Base-by-base conservation (phyloP, 176 grass and related monocot species). In the Guadua angustifolia region DNA sequence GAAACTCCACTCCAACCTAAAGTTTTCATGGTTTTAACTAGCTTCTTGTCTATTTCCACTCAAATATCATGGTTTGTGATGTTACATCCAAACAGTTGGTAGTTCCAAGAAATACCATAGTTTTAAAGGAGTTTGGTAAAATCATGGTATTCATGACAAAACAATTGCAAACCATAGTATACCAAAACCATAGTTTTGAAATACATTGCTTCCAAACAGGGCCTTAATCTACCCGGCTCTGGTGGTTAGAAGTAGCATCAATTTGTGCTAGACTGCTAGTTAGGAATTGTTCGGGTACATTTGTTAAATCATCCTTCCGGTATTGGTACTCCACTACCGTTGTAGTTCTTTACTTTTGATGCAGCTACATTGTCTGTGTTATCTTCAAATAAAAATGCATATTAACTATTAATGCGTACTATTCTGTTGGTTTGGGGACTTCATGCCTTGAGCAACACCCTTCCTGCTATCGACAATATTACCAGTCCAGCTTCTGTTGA, bases 401-500 rank as follows among this genome's bases (percentile, higher is more conserved):
- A 73, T 46, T 18, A 51, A 73, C 49, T 73, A 47, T 9, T 15
- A 26, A 73, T 43, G 25, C 8, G 59, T 35, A 47, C 5, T 6
- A 15, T 35, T 64, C 7, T 39, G 45, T 22, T 33, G 16, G 22
- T 46, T 29, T 72, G 15, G 42, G 38, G 18, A 19, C 4, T 77
- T 33, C 67, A 36, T 69, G 60, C 25, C 51, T 53, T 33, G 29
- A 26, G 70, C 58, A 83, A 76, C 22, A 84, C 49, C 13, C 45
- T 56, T 58, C 25, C 26, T 60, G 33, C 7, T 43, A 13, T 49
- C 9, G 5, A 62, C 12, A 50, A 4, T 73, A 39, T 56, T 59
- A 21, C 26, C 11, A 13, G 8, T 32, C 42, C 36, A 61, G 55
- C 15, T 79, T 79, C 39, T 40, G 7, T 44, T 61, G n/a, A 40